Base-by-base conservation (phyloP, 805 yeast genomes). In the Candida andamanensis region DNA sequence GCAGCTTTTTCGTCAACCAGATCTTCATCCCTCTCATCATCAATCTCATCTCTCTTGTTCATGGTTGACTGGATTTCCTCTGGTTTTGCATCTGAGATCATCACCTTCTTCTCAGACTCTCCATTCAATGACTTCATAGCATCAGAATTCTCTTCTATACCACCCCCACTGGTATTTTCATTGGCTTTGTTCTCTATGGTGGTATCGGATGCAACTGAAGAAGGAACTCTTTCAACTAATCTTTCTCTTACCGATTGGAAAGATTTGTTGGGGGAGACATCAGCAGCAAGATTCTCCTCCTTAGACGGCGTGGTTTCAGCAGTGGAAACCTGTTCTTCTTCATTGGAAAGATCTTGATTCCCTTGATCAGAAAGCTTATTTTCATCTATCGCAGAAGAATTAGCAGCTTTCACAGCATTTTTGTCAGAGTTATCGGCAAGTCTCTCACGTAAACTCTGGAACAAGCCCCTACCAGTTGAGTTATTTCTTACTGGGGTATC, bases 391-490 rank as follows among this genome's bases (percentile, higher is more conserved):
- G 7, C 22, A 13, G 32, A 15, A 17, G 18, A 19, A 21, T 26
- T 26, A 10, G 17, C 32, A 5, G 28, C n/a, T 13, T 26, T 18
- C 4, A 17, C 12, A 15, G 28, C 33, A 17, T 30, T 30, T 20
- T 28, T 23, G 10, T 37, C n/a, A n/a, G 32, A 12, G 11, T 28
- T 32, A 30, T 33, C 35, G 16, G 51, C 41, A 18, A 59, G 49
- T 30, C 57, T 47, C 27, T 58, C 60, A 17, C 58, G 51, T 29
- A 61, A 46, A 31, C 58, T 50, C 35, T 57, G 63, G 40, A 60
- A 60, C n/a, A 60, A 40, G 14, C 63, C 58, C 32, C 46, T 57
- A 17, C 34, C 39, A 24, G 26, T 35, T 6, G 45, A 36, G 15
- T 22, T 32, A 15, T 28, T 41, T 21, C 36, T 41, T 14, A 33